A percentile compares a stretch with the other conserved stretches of the same genome.
These are phyloP conservation scores for Bruguiera hainesii DNA, from an alignment of 441 rosid species.

Conservation along the genomic window DNA sequence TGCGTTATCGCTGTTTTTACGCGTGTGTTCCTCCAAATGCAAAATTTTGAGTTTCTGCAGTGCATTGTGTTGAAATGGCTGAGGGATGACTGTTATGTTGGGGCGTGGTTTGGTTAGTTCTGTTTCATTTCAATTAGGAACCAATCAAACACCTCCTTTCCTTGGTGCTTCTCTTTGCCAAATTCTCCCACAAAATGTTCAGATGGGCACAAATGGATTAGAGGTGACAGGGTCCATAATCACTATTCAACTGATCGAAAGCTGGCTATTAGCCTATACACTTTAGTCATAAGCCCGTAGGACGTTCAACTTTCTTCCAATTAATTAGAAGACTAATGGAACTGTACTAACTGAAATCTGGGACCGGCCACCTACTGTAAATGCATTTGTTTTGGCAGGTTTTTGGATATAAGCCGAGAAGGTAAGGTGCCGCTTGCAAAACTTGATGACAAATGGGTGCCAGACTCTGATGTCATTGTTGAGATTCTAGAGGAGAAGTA, in stretches of 20 bases:
- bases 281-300: too few species aligned
- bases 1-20: constrained; percentile 5
- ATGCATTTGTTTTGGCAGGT: constrained; percentile 39
- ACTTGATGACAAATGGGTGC: constrained; percentile 79
- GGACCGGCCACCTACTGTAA: neutral
- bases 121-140: neutral
- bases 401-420: constrained; percentile 71
- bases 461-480: constrained; percentile 85
- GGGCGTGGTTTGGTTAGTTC: neutral
- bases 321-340: too few species aligned
- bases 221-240: neutral
- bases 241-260: neutral
- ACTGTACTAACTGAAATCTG: too few species aligned
- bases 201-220: too few species aligned
- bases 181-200: neutral
- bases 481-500: constrained; percentile 74
- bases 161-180: neutral
- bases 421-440: constrained; percentile 79
- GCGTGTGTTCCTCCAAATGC: too few species aligned
- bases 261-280: too few species aligned
- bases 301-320: too few species aligned
- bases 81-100: neutral
- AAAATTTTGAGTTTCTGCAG: neutral
- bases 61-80: neutral
- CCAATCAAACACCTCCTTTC: neutral